Evolutionary conservation across 345 rosid species (phyloP), one percentile per base, ranked within the genome.

Genomic region (Rubroshorea leprosula): DNA sequence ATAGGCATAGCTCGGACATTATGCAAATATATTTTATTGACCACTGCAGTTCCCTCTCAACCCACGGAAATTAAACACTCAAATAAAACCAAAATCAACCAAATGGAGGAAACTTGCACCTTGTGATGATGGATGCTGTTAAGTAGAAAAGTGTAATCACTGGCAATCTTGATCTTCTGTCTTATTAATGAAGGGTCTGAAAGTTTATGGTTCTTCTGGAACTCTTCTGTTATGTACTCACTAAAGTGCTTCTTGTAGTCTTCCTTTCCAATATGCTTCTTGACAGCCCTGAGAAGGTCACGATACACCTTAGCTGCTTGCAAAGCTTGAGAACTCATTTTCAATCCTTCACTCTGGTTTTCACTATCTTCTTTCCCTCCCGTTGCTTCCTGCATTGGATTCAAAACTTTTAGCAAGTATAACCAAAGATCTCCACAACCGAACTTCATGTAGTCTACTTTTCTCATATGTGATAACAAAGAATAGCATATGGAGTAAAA

Each of bases 121-220:
- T 78, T 83, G 71, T 89, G 99, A 67, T 85, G 84, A 65, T 89
- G 96, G 51, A 93, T 83, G 50, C 87, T 81, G 67, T 78, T 79
- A 57, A 87, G 80, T 49, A 85, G 74, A 62, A 68, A 78, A 1
- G 84, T 75, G 63, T 89, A 87, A 39, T 89, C 79, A 2, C 71
- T 76, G 23, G 90, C 96, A 25, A 62, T 57, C 41, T 72, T 84
- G 20, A 89, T 62, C 64, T 74, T 86, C 75, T 80, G 85, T 60
- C 64, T 70, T 21, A 67, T 51, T 4, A 57, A 62, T 43, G 22
- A 43, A 52, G 66, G 51, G 58, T 62, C 66, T 39, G 66, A 62
- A 52, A 41, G 20, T 62, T 20, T 43, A 43, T 13, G 69, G 69
- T 73, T 82, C 58, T 72, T 90, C 9, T 81, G 76, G 49, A 85